Conservation (phyloP, 2,329 filamentous ascomycete species). For the Penicillium nordicum region DNA sequence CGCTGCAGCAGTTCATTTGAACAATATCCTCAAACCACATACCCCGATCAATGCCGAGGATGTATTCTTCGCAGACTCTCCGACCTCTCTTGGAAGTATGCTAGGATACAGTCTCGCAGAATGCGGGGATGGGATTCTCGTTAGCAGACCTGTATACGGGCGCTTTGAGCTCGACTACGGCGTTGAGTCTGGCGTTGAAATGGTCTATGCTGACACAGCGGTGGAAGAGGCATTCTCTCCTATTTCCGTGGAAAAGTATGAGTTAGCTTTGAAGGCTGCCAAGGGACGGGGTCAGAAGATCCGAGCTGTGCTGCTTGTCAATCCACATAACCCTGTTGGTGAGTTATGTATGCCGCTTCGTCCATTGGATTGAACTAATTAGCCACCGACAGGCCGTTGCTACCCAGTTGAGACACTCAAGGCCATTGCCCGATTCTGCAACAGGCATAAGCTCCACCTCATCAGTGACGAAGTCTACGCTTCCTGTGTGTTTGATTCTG, state of each 20-base stretch:
- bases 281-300: conserved; percentile 33
- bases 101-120: conserved; percentile 44
- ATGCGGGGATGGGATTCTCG: conserved; percentile 46
- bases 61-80: conserved; percentile 42
- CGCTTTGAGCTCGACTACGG: conserved; percentile 51
- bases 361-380: not conserved
- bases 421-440: conserved; percentile 49
- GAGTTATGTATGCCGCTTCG: not conserved
- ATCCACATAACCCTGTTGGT: conserved; percentile 47
- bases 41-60: conserved; percentile 34
- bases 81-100: conserved; percentile 44
- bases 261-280: conserved; percentile 36
- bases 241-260: conserved; percentile 35
- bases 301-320: conserved; percentile 42
- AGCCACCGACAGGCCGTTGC: conserved; percentile 37
- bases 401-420: conserved; percentile 44
- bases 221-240: conserved; percentile 39
- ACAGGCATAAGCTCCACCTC: conserved; percentile 50
- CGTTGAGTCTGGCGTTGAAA: conserved; percentile 40
- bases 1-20: conserved; percentile 44
- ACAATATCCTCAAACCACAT: conserved; percentile 40
- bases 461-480: conserved; percentile 59
- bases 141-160: conserved; percentile 48
- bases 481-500: conserved; percentile 48
- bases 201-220: conserved; percentile 40